These are phyloP conservation scores for Amylocarpus encephaloides DNA, from an alignment of 2,329 filamentous ascomycete genomes.

Conservation along the genomic window DNA sequence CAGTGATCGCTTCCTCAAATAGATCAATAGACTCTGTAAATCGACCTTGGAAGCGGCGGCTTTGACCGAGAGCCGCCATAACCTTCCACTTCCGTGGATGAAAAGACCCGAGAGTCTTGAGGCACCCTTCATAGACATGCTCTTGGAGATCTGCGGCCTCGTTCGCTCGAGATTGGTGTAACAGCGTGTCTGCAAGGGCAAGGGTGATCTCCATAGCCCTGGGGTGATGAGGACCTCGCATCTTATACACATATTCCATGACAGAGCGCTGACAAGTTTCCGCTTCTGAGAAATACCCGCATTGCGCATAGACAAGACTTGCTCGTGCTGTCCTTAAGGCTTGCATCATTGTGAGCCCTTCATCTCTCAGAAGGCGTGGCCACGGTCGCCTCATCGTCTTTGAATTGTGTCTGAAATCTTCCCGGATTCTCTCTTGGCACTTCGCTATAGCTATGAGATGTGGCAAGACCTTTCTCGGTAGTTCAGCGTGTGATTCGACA, in stretches of 20 bases:
- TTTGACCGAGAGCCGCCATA: conserved; percentile 24
- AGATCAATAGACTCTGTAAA: conserved; percentile 20
- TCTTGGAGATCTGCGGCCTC: conserved; percentile 25
- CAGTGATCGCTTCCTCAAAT: conserved; percentile 19
- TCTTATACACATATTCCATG: conserved; percentile 18
- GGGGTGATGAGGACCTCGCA: conserved; percentile 23
- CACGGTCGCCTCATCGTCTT: not conserved
- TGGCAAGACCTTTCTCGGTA: conserved; percentile 23
- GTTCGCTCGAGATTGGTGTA: conserved; percentile 16
- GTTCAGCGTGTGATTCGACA: conserved; percentile 15
- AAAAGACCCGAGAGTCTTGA: conserved; percentile 18
- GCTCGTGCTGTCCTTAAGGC: conserved; percentile 25
- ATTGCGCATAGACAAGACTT: conserved; percentile 25
- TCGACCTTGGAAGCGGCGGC: conserved; percentile 20
- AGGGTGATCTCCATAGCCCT: conserved; percentile 21
- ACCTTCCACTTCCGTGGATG: conserved; percentile 27
- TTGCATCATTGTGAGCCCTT: conserved; percentile 3
- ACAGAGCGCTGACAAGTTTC: conserved; percentile 26
- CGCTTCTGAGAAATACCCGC: conserved; percentile 25
- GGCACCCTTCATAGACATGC: conserved; percentile 21
- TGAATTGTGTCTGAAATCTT: not conserved
- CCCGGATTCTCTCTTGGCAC: not conserved
- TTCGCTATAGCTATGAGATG: conserved; percentile 18
- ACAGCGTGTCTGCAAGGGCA: conserved; percentile 22
- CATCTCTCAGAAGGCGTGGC: not conserved